Evolutionary conservation across 441 rosid genomes (phyloP).

Genomic region (Sinapis alba): DNA sequence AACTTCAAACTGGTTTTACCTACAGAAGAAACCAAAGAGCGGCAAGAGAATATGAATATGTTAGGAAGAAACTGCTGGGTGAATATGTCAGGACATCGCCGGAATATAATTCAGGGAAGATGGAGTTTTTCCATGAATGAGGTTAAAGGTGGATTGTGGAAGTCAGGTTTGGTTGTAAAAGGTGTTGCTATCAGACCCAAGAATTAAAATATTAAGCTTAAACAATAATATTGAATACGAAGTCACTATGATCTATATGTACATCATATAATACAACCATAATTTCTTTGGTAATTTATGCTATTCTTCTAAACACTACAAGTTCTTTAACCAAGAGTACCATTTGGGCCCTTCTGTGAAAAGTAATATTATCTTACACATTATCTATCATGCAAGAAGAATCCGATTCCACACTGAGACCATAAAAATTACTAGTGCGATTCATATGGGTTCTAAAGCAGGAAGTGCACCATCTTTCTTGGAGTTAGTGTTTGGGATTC

Average conservation of each 20-base stretch:
- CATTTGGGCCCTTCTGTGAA: no score
- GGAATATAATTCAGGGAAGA: constrained; percentile 39
- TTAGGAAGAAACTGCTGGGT: constrained; percentile 51
- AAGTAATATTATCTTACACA: not conserved
- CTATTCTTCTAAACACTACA: no score
- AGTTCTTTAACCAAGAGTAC: no score
- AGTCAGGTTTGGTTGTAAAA: constrained; percentile 55
- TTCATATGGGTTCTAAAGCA: not conserved
- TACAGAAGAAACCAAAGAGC: constrained; percentile 46
- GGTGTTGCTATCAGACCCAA: constrained; percentile 56
- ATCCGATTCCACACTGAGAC: not conserved
- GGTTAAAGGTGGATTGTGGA: constrained; percentile 54
- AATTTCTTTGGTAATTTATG: no score
- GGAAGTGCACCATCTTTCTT: not conserved
- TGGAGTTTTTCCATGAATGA: constrained; percentile 55
- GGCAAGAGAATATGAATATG: constrained; percentile 36
- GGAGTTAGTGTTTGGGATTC: not conserved
- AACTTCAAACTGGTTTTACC: constrained; percentile 53
- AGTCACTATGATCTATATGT: not conserved
- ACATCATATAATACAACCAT: not conserved
- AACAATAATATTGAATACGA: not conserved
- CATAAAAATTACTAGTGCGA: not conserved
- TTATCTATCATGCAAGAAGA: not conserved
- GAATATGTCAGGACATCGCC: constrained; percentile 50
- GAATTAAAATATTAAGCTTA: not conserved